phyloP scores from a whole-genome alignment of 83 land plant genomes.

The Diphasiastrum complanatum region DNA sequence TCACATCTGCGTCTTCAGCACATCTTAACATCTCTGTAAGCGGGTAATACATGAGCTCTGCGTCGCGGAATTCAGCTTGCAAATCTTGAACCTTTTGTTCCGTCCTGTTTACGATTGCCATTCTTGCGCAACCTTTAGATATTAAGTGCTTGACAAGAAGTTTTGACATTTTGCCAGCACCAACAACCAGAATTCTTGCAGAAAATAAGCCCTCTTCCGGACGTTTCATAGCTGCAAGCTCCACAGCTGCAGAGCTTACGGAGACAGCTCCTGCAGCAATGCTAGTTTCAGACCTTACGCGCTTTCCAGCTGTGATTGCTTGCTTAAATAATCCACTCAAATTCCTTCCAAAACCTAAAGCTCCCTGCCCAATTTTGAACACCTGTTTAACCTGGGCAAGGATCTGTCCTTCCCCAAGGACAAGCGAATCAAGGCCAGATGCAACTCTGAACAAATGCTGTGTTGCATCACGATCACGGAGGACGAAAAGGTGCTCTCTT shows the following conservation, averaged over 20 bases:
- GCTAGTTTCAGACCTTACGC: slow-evolving; percentile 81
- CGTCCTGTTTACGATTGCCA: slow-evolving; percentile 75
- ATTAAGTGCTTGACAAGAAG: slow-evolving; percentile 91
- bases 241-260: slow-evolving; percentile 97
- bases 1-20: slow-evolving; percentile 83
- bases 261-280: slow-evolving; percentile 95
- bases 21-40: slow-evolving; percentile 65
- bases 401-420: slow-evolving; percentile 97
- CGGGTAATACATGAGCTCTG: slow-evolving; percentile 69
- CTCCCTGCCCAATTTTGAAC: slow-evolving; percentile 75
- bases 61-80: slow-evolving; percentile 53
- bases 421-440: slow-evolving; percentile 94
- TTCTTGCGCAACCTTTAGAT: slow-evolving; percentile 79
- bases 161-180: slow-evolving; percentile 98
- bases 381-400: slow-evolving; percentile 98
- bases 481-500: slow-evolving; percentile 70
- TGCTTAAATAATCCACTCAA: slow-evolving; percentile 83
- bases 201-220: slow-evolving; percentile 40
- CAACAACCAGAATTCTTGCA: slow-evolving; percentile 79
- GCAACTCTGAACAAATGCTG: slow-evolving; percentile 90
- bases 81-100: slow-evolving; percentile 76
- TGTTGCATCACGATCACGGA: slow-evolving; percentile 87
- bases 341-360: slow-evolving; percentile 79
- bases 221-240: slow-evolving; percentile 86
- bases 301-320: slow-evolving; percentile 91